Evolutionary conservation across 805 yeast genomes (phyloP).

Genomic region (Starmera dryadoides): DNA sequence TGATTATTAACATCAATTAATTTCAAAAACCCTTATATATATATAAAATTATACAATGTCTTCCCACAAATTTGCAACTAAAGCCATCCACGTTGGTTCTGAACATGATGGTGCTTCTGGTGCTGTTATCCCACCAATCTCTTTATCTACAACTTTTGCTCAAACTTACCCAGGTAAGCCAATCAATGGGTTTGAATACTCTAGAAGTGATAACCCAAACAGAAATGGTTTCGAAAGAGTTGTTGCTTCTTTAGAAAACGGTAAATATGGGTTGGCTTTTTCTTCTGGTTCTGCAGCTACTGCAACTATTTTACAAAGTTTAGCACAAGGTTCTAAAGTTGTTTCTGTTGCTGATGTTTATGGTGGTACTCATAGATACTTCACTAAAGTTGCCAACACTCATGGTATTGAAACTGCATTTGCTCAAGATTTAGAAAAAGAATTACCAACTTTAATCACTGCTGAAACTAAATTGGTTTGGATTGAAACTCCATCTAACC

Average conservation of each 20-base stretch:
- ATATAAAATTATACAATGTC: no score
- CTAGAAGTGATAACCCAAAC: conserved; percentile 83
- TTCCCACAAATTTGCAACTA: conserved; percentile 54
- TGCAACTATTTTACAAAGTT: conserved; percentile 65
- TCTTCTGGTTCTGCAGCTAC: conserved; percentile 86
- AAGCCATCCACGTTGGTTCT: conserved; percentile 81
- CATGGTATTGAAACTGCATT: conserved; percentile 70
- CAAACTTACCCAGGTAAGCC: conserved; percentile 75
- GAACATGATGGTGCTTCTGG: conserved; percentile 67
- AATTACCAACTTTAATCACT: conserved; percentile 47
- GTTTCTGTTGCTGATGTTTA: conserved; percentile 80
- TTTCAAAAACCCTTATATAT: no score
- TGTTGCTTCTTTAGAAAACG: conserved; percentile 73
- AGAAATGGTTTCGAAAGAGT: conserved; percentile 75
- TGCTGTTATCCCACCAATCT: conserved; percentile 80
- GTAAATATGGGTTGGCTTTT: conserved; percentile 68
- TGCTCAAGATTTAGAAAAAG: conserved; percentile 55
- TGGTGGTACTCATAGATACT: conserved; percentile 89
- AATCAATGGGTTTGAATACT: conserved; percentile 61
- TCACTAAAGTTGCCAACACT: conserved; percentile 75
- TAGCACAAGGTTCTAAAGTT: conserved; percentile 67
- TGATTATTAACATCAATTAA: no score
- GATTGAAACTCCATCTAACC: conserved; percentile 88
- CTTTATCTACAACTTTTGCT: conserved; percentile 79
- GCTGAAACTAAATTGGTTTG: conserved; percentile 70